Percentiles rank a stretch among this genome's conserved stretches.
These are phyloP conservation scores for Xylogone sp. DNA, from an alignment of 2,329 filamentous ascomycete species.

Conservation along the genomic window DNA sequence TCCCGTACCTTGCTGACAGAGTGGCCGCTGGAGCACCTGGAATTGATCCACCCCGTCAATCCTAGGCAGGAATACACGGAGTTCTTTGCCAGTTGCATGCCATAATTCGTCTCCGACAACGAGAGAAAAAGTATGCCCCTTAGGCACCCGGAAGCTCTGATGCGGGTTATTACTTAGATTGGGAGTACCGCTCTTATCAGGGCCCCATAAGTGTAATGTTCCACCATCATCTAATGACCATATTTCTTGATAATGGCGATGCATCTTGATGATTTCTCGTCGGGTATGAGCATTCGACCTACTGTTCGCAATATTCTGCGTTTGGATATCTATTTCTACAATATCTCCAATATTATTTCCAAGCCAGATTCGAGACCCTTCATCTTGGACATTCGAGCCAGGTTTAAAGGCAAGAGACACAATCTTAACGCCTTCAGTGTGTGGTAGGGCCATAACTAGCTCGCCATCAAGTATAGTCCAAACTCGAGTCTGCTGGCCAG, in stretches of 20 bases:
- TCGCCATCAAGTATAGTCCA: constrained; percentile 86
- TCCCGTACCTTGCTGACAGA: constrained; percentile 69
- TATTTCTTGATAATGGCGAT: constrained; percentile 81
- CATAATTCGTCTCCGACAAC: constrained; percentile 82
- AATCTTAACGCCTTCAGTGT: constrained; percentile 81
- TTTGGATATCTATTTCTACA: constrained; percentile 79
- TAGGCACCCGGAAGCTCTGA: constrained; percentile 73
- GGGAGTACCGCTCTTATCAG: constrained; percentile 67
- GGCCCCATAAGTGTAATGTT: constrained; percentile 80
- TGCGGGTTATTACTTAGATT: constrained; percentile 68
- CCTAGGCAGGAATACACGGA: constrained; percentile 78
- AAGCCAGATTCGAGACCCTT: constrained; percentile 82
- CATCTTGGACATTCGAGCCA: constrained; percentile 69
- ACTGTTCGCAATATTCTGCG: constrained; percentile 65
- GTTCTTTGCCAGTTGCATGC: constrained; percentile 83
- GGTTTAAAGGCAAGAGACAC: constrained; percentile 85
- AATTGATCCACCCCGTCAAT: constrained; percentile 65
- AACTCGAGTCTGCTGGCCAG: constrained; percentile 79
- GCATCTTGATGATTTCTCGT: constrained; percentile 78
- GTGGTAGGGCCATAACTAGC: constrained; percentile 72
- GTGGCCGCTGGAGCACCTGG: constrained; percentile 67
- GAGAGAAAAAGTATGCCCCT: constrained; percentile 83
- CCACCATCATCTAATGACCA: constrained; percentile 94
- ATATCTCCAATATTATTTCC: constrained; percentile 87
- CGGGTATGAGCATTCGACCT: constrained; percentile 72